These are phyloP conservation scores for Cupressus sempervirens DNA, from an alignment of 75 land plant genomes.

Conservation along the genomic window DNA sequence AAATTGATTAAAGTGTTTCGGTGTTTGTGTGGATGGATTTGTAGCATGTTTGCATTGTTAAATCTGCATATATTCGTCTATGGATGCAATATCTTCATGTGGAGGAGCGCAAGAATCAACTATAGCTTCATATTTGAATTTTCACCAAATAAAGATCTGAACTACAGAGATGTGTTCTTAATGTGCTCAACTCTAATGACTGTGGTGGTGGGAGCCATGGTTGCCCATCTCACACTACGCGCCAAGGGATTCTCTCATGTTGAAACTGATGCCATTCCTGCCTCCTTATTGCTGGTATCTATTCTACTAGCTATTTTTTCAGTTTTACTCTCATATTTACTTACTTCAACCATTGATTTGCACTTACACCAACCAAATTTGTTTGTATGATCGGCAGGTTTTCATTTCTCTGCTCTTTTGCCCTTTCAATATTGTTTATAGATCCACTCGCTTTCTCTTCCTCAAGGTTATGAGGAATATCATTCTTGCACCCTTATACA, in stretches of 20 bases:
- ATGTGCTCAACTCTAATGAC: slow-evolving; percentile 40
- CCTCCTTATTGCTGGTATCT: slow-evolving; percentile 21
- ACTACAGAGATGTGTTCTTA: slow-evolving; percentile 47
- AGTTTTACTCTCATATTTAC: background rate
- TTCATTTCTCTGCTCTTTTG: slow-evolving; percentile 29
- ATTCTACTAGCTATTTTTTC: no score
- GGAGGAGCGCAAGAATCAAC: slow-evolving; percentile 52
- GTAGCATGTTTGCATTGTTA: slow-evolving; percentile 40
- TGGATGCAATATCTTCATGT: slow-evolving; percentile 50
- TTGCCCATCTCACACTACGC: slow-evolving; percentile 28
- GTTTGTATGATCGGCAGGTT: slow-evolving; percentile 17
- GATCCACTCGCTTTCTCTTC: slow-evolving; percentile 53
- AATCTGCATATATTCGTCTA: slow-evolving; percentile 61
- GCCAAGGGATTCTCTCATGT: slow-evolving; percentile 13
- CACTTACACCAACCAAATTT: background rate
- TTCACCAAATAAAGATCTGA: slow-evolving; percentile 45
- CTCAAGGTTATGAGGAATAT: slow-evolving; percentile 30
- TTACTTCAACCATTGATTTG: background rate
- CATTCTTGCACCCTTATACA: slow-evolving; percentile 9
- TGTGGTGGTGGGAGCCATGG: slow-evolving; percentile 30
- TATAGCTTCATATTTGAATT: slow-evolving; percentile 61
- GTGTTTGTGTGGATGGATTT: background rate
- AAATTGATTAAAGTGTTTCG: background rate
- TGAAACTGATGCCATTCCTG: slow-evolving; percentile 25
- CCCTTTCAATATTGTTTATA: slow-evolving; percentile 47